phyloP scores from a whole-genome alignment of 1,284 basidiomycete species.

The Cutaneotrichosporon curvatum region DNA sequence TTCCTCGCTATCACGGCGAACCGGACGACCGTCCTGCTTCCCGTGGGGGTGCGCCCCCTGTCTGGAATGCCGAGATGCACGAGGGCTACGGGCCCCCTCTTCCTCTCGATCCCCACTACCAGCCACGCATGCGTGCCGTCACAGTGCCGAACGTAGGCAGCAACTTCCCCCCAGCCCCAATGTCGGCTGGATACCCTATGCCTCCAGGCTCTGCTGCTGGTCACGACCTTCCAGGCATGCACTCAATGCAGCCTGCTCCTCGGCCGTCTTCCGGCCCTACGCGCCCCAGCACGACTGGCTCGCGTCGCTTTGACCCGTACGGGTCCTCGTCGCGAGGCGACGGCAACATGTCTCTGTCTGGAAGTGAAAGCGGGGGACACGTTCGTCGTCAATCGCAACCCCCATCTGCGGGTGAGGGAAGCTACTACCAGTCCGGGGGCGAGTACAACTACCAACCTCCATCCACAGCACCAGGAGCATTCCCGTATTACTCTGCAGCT shows the following conservation, averaged over 20 bases:
- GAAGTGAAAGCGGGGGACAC: constrained; percentile 10
- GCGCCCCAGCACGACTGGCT: constrained; percentile 4
- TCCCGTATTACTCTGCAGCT: constrained; percentile 8
- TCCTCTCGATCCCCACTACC: constrained; percentile 11
- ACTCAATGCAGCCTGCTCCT: constrained; percentile 1
- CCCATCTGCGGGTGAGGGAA: background rate
- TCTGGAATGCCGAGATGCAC: constrained; percentile 11
- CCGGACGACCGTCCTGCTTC: constrained; percentile 16
- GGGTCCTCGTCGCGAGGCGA: background rate
- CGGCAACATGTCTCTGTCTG: background rate
- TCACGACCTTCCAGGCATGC: constrained; percentile 10
- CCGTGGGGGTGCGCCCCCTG: constrained; percentile 1
- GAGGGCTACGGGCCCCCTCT: constrained; percentile 8
- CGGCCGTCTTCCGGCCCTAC: constrained; percentile 6
- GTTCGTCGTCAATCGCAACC: constrained; percentile 14
- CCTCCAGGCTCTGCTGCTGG: constrained; percentile 6
- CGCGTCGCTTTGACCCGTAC: constrained; percentile 18
- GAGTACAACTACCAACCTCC: constrained; percentile 22
- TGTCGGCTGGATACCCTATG: constrained; percentile 5
- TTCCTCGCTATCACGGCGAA: constrained; percentile 59
- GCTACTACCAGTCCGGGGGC: constrained; percentile 6
- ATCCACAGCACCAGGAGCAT: constrained; percentile 13
- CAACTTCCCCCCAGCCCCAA: background rate
- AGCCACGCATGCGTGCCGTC: constrained; percentile 11
- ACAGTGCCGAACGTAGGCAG: constrained; percentile 6